Evolutionary conservation across 352 stramenopile species (phyloP), one percentile per base, ranked within the genome.

Genomic region (Phytophthora chlamydospora): DNA sequence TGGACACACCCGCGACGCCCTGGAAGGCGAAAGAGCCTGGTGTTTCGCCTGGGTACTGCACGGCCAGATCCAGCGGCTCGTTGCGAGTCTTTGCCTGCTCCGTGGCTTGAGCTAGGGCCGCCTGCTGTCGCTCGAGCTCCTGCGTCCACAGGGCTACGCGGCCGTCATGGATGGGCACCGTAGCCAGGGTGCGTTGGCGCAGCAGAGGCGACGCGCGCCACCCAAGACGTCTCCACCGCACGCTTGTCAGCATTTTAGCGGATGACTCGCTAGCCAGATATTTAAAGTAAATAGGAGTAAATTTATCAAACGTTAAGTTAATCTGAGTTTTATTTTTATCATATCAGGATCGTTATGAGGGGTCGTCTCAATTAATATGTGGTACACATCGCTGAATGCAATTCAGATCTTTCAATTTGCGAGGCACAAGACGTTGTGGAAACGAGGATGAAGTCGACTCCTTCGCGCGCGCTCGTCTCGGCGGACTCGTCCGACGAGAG

Each of bases 51-150:
- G 54, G 58, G 32, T 62, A 59, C 31, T 85, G 63, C 51, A 90
- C 71, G 1, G 65, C 55, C 52, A 92, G 49, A 2, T 84, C 73
- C 46, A 90, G 74, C 2, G 73, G 73, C 35, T 75, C 42, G 10
- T 45, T 61, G 11, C 68, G 66, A 4, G 10, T 52, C 0, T 54
- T 38, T 16, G 68, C 50, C 2, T 54, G 40, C 12, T 72, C 45
- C 1, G 36, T 32, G 6, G 29, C 34, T 17, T 64, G 58, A 0
- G 11, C 38, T 24, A 66, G 58, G 36, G 68, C 42, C 42, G 55
- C 10, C 56, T 83, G 64, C 46, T 91, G 83, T 1, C 78, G 75
- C 62, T 73, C 60, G 53, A 76, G 62, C 59, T 92, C 80, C 29
- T 59, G 59, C 43, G 79, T 74, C 80, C 83, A 92, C 8, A 85